Conservation (phyloP, 805 yeast species). For the Cyberlindnera maclurae region DNA sequence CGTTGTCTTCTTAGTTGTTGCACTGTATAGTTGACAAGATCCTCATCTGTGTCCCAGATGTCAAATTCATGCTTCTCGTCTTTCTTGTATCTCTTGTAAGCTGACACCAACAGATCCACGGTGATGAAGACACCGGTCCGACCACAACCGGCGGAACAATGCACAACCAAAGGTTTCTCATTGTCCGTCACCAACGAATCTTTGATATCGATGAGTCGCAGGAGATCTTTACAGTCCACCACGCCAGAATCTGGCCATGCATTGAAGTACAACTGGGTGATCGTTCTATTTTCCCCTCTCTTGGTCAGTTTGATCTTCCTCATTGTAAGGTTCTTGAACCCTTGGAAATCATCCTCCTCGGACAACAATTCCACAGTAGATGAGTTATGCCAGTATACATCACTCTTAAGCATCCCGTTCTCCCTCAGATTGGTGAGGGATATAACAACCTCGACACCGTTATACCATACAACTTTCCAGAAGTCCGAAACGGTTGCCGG, state of each 20-base stretch:
- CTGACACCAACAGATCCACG: slow-evolving; percentile 34
- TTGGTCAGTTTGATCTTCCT: slow-evolving; percentile 21
- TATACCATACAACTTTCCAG: slow-evolving; percentile 74
- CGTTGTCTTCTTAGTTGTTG: slow-evolving; percentile 66
- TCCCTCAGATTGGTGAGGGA: slow-evolving; percentile 74
- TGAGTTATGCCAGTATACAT: slow-evolving; percentile 71
- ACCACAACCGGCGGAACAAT: slow-evolving; percentile 97
- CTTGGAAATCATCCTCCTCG: slow-evolving; percentile 23
- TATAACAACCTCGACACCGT: slow-evolving; percentile 59
- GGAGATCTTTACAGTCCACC: slow-evolving; percentile 32
- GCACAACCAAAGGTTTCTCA: slow-evolving; percentile 58
- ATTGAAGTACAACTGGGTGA: slow-evolving; percentile 66
- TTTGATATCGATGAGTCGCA: slow-evolving; percentile 27
- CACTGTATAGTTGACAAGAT: slow-evolving; percentile 47
- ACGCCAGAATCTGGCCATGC: slow-evolving; percentile 84
- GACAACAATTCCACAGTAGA: slow-evolving; percentile 29
- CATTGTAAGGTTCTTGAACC: slow-evolving; percentile 27
- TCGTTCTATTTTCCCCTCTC: slow-evolving; percentile 30
- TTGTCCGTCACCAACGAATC: slow-evolving; percentile 16
- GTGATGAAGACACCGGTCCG: slow-evolving; percentile 88
- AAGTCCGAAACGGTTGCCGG: slow-evolving; percentile 75
- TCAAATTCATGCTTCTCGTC: slow-evolving; percentile 1
- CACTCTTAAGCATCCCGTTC: slow-evolving; percentile 71
- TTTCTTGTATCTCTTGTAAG: slow-evolving; percentile 7
- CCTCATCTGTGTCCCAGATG: slow-evolving; percentile 36